phyloP scores from a whole-genome alignment of 1,284 basidiomycete species.

The Coniophora puteana region DNA sequence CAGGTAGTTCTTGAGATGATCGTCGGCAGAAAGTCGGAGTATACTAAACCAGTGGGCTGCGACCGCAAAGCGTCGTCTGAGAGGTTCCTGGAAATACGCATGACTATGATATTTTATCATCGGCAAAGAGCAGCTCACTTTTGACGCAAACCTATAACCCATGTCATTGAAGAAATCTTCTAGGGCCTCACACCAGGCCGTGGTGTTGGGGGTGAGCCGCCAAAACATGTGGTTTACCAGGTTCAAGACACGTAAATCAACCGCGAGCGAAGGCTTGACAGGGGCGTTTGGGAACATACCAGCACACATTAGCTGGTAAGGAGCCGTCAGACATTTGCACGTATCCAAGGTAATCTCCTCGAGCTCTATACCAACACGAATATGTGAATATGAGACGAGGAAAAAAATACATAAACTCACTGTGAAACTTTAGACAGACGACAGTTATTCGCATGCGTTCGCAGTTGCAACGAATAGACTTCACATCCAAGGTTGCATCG shows the following conservation, averaged over 20 bases:
- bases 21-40: too few species aligned
- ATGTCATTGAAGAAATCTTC: constrained; percentile 4
- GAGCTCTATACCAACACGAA: too few species aligned
- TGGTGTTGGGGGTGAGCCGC: constrained; percentile 4
- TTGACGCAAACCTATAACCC: constrained; percentile 1
- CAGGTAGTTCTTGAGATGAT: too few species aligned
- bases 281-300: constrained; percentile 11
- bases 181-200: constrained; percentile 6
- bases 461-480: too few species aligned
- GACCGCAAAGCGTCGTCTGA: neutral
- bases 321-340: constrained; percentile 8
- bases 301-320: constrained; percentile 3
- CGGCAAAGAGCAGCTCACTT: neutral
- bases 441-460: too few species aligned
- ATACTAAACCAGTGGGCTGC: neutral
- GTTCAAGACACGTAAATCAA: constrained; percentile 3
- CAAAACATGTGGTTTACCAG: constrained; percentile 2
- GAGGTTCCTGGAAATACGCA: neutral
- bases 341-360: neutral
- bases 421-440: too few species aligned
- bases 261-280: constrained; percentile 5
- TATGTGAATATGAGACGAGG: too few species aligned
- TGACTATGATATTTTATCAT: too few species aligned
- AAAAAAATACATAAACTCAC: too few species aligned
- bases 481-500: too few species aligned